Conservation (phyloP, 768 basidiomycete species). For the Cystofilobasidium bisporidii region DNA sequence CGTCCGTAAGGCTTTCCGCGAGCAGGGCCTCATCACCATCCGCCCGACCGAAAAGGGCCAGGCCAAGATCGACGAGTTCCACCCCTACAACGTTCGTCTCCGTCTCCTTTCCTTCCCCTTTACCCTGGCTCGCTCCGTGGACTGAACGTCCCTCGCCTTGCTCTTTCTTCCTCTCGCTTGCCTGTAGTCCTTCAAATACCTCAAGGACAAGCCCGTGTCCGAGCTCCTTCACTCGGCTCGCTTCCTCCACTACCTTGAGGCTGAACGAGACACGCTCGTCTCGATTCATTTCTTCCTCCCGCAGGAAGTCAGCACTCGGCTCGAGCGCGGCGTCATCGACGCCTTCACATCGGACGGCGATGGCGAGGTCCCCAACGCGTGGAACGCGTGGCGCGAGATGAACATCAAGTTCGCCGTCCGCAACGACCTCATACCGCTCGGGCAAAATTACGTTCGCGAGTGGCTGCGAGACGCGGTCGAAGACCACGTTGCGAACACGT, state of each 20-base stretch:
- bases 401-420: slow-evolving; percentile 71
- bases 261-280: slow-evolving; percentile 81
- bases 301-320: slow-evolving; percentile 51
- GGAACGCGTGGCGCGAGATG: slow-evolving; percentile 76
- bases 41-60: slow-evolving; percentile 77
- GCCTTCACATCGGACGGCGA: slow-evolving; percentile 77
- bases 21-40: slow-evolving; percentile 65
- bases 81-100: slow-evolving; percentile 45
- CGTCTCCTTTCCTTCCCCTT: slow-evolving; percentile 33
- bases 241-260: slow-evolving; percentile 80
- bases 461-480: slow-evolving; percentile 83
- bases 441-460: slow-evolving; percentile 78
- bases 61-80: slow-evolving; percentile 45
- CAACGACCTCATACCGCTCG: slow-evolving; percentile 71
- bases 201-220: slow-evolving; percentile 62
- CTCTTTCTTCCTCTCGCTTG: background rate
- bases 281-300: slow-evolving; percentile 62
- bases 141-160: no score
- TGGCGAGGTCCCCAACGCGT: slow-evolving; percentile 72
- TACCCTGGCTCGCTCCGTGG: slow-evolving; percentile 12
- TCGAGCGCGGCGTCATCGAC: slow-evolving; percentile 65
- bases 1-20: slow-evolving; percentile 64
- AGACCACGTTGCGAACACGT: slow-evolving; percentile 62
- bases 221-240: slow-evolving; percentile 64
- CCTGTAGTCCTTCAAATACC: slow-evolving; percentile 84